These are phyloP conservation scores for Silybum marianum DNA, from an alignment of 129 eudicot genomes.

Conservation along the genomic window DNA sequence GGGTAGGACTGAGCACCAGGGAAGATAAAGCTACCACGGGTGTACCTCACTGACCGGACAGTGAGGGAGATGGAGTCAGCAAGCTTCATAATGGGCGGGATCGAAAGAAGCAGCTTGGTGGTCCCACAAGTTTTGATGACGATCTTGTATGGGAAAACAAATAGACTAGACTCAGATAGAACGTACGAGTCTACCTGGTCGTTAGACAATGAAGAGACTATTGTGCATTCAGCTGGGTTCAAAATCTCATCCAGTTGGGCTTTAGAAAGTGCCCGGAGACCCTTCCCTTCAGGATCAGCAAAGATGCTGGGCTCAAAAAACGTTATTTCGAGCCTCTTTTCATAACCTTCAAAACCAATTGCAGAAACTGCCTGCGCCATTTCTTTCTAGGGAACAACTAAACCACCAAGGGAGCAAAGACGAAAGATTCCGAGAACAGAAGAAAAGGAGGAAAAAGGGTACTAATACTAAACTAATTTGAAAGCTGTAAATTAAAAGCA, in stretches of 20 bases:
- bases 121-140: slow-evolving; percentile 98
- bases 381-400: slow-evolving; percentile 2
- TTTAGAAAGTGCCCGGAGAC: slow-evolving; percentile 75
- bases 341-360: slow-evolving; percentile 95
- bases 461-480: slow-evolving; percentile 33
- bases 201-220: slow-evolving; percentile 71
- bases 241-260: slow-evolving; percentile 75
- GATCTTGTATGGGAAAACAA: slow-evolving; percentile 75
- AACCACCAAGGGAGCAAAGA: slow-evolving; percentile 25
- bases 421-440: slow-evolving; percentile 38
- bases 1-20: slow-evolving; percentile 91
- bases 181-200: slow-evolving; percentile 81
- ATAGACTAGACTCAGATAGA: slow-evolving; percentile 90
- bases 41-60: slow-evolving; percentile 76
- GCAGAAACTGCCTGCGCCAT: slow-evolving; percentile 68
- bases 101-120: slow-evolving; percentile 78
- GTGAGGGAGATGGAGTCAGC: slow-evolving; percentile 61
- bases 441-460: slow-evolving; percentile 67
- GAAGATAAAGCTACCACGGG: slow-evolving; percentile 92
- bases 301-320: slow-evolving; percentile 82
- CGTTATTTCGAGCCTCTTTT: slow-evolving; percentile 90
- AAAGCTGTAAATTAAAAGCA: slow-evolving; percentile 46
- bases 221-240: slow-evolving; percentile 97
- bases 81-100: slow-evolving; percentile 75
- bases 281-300: slow-evolving; percentile 83